A percentile compares a stretch with the other conserved stretches of the same genome.
Evolutionary conservation across 2,329 filamentous ascomycete species (phyloP).

Genomic region (Ceratocystis alfenasii): DNA sequence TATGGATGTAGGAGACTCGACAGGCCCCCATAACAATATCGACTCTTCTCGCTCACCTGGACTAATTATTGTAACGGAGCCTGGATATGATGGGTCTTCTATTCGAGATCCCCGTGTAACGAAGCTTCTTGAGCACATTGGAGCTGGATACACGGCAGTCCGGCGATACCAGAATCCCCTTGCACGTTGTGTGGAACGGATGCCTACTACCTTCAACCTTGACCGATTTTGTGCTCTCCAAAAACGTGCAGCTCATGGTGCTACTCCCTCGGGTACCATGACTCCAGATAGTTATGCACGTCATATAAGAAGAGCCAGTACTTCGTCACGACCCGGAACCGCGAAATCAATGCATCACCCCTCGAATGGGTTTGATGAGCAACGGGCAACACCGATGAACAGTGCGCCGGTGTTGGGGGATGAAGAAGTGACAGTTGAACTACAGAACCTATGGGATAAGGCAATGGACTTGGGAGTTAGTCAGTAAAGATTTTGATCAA

Average conservation of each 20-base stretch:
- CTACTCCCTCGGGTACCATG: not conserved
- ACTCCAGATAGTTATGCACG: slow-evolving; percentile 5
- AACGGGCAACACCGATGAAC: slow-evolving; percentile 1
- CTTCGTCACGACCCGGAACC: slow-evolving; percentile 32
- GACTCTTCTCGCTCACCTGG: slow-evolving; percentile 35
- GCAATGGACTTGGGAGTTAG: slow-evolving; percentile 46
- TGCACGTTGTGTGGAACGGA: slow-evolving; percentile 44
- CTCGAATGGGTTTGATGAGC: slow-evolving; percentile 20
- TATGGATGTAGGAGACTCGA: slow-evolving; percentile 44
- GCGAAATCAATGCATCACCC: slow-evolving; percentile 28
- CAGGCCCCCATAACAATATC: slow-evolving; percentile 24
- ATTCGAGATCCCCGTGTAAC: slow-evolving; percentile 50
- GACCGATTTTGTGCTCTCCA: not conserved
- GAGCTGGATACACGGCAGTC: slow-evolving; percentile 63
- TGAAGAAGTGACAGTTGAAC: slow-evolving; percentile 39
- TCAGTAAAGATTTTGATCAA: slow-evolving; percentile 29
- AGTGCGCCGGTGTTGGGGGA: slow-evolving; percentile 32
- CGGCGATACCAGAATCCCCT: slow-evolving; percentile 60
- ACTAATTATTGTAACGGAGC: slow-evolving; percentile 38
- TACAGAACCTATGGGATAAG: slow-evolving; percentile 52
- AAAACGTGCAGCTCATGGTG: not conserved
- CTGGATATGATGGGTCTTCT: slow-evolving; percentile 40
- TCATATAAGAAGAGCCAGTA: slow-evolving; percentile 14
- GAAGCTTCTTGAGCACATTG: slow-evolving; percentile 55
- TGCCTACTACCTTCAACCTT: slow-evolving; percentile 25